phyloP scores from a whole-genome alignment of 257 asterid species.

The Eucommia ulmoides region DNA sequence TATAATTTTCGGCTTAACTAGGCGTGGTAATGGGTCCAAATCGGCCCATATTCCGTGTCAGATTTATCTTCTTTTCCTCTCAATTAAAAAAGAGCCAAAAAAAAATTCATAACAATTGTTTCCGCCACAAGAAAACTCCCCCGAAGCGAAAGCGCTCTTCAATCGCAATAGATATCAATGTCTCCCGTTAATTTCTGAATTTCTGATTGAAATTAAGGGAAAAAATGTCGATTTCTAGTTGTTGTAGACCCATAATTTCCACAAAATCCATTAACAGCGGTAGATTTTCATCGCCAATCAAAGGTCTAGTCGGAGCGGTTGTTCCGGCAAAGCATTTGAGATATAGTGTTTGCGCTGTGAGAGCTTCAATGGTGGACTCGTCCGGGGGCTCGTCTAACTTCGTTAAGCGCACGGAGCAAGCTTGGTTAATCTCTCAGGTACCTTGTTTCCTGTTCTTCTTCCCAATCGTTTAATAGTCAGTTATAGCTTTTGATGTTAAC shows the following conservation, averaged over 20 bases:
- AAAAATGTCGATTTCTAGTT: neutral
- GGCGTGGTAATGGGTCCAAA: too few species aligned
- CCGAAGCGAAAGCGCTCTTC: neutral
- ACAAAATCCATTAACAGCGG: neutral
- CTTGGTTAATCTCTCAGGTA: conserved; percentile 91
- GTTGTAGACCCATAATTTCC: conserved; percentile 8
- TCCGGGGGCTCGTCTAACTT: conserved; percentile 43
- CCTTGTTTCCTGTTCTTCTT: neutral
- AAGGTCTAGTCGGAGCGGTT: conserved; percentile 13
- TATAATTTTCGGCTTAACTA: too few species aligned
- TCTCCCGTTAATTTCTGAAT: neutral
- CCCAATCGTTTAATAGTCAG: too few species aligned
- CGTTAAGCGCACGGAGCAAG: conserved; percentile 63
- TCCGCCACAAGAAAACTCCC: neutral
- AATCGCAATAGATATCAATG: neutral
- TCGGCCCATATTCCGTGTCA: too few species aligned
- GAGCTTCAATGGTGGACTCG: conserved; percentile 70
- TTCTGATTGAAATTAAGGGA: neutral
- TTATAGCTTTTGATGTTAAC: too few species aligned
- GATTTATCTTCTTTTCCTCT: too few species aligned
- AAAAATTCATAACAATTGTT: too few species aligned
- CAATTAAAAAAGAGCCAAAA: too few species aligned
- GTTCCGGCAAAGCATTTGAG: conserved; percentile 9
- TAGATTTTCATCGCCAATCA: neutral
- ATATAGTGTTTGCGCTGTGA: conserved; percentile 21